phyloP scores from a whole-genome alignment of 2,329 filamentous ascomycete genomes.

The Alternaria sp. region DNA sequence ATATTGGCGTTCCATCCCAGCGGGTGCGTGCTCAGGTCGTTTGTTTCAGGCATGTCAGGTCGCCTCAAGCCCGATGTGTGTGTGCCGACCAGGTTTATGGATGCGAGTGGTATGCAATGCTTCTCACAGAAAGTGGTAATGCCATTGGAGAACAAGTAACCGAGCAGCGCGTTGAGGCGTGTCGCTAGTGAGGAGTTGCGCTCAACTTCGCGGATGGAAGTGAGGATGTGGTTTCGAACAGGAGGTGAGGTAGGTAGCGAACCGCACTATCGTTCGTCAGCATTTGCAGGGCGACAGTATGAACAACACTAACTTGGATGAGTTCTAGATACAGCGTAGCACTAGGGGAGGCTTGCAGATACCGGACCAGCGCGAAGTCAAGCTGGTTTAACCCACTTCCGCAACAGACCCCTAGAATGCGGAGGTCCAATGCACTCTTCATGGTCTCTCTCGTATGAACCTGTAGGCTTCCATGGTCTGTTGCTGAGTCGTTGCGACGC shows the following conservation, averaged over 20 bases:
- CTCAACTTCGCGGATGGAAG: constrained; percentile 62
- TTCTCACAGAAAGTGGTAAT: constrained; percentile 58
- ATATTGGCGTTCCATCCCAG: constrained; percentile 63
- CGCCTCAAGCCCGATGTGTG: constrained; percentile 58
- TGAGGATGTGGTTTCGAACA: constrained; percentile 64
- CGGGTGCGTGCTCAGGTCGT: constrained; percentile 50
- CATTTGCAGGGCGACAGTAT: not conserved
- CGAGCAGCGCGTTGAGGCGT: constrained; percentile 64
- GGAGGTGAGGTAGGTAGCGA: constrained; percentile 61
- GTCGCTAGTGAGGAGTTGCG: constrained; percentile 62
- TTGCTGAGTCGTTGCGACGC: constrained; percentile 22
- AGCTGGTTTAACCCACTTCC: constrained; percentile 64
- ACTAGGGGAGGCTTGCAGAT: constrained; percentile 60
- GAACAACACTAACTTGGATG: constrained; percentile 39
- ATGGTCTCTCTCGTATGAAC: not conserved
- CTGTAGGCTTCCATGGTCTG: not conserved
- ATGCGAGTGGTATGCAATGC: constrained; percentile 51
- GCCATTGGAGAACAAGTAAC: constrained; percentile 62
- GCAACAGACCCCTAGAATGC: constrained; percentile 62
- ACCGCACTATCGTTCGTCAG: constrained; percentile 53
- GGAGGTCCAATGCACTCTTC: constrained; percentile 52
- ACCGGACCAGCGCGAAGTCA: constrained; percentile 64
- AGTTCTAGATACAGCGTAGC: constrained; percentile 63
- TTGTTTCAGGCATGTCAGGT: constrained; percentile 22
- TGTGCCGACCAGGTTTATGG: constrained; percentile 62